phyloP scores from a whole-genome alignment of 441 rosid species.

The Mallotus repandus region DNA sequence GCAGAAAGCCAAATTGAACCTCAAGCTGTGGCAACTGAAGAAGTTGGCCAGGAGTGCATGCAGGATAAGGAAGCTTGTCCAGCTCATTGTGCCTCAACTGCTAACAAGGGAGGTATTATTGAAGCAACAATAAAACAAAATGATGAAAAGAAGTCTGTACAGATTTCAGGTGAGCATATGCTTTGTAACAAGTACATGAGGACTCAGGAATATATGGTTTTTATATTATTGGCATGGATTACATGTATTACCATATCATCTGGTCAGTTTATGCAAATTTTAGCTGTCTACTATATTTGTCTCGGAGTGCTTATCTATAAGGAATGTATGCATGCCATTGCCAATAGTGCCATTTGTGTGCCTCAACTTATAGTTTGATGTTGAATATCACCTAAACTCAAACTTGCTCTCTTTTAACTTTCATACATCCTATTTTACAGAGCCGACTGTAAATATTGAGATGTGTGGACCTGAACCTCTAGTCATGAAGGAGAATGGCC shows the following conservation, averaged over 20 bases:
- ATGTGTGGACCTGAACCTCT: conserved; percentile 24
- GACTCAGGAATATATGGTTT: not conserved
- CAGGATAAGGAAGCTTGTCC: conserved; percentile 31
- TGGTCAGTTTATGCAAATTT: not conserved
- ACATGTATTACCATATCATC: not conserved
- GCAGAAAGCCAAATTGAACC: conserved; percentile 31
- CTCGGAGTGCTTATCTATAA: not conserved
- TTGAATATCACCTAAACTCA: not conserved
- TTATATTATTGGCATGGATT: not conserved
- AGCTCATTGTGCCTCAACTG: conserved; percentile 32
- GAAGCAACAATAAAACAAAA: conserved; percentile 35
- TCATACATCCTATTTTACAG: conserved; percentile 23
- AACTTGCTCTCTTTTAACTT: not conserved
- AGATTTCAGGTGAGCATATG: conserved; percentile 48
- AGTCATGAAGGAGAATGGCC: conserved; percentile 20
- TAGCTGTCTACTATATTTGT: not conserved
- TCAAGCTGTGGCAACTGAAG: conserved; percentile 25
- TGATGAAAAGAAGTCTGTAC: conserved; percentile 29
- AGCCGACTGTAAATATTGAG: conserved; percentile 19
- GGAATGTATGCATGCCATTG: not conserved
- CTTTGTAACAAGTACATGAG: not conserved
- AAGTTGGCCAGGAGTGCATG: conserved; percentile 29
- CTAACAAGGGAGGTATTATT: conserved; percentile 33
- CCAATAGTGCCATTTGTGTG: not conserved
- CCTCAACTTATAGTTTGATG: not conserved